Percentiles rank a stretch among this genome's conserved stretches.
These are phyloP conservation scores for Candida arabinofermentans DNA, from an alignment of 805 yeast genomes.

Conservation along the genomic window DNA sequence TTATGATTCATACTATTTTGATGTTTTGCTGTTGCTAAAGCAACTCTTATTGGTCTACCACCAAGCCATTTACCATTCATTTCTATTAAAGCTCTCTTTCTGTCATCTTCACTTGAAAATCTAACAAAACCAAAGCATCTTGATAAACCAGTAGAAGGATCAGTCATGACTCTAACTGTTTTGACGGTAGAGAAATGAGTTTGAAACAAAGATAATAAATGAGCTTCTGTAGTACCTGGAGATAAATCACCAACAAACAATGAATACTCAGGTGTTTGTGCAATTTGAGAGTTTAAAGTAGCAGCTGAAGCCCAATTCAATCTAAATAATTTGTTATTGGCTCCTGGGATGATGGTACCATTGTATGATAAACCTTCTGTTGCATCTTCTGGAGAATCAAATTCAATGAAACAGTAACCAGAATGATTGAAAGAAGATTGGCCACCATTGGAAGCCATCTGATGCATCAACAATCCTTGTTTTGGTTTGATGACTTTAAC, in stretches of 20 bases:
- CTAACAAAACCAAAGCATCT: slow-evolving; percentile 81
- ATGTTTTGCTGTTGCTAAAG: slow-evolving; percentile 72
- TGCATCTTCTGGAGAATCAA: slow-evolving; percentile 64
- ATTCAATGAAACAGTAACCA: slow-evolving; percentile 80
- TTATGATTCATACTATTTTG: slow-evolving; percentile 22
- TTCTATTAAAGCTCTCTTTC: slow-evolving; percentile 62
- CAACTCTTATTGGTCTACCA: slow-evolving; percentile 72
- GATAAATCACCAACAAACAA: slow-evolving; percentile 81
- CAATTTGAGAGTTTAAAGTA: slow-evolving; percentile 64
- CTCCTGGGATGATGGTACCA: slow-evolving; percentile 60
- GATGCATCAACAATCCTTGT: slow-evolving; percentile 33
- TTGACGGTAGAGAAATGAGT: slow-evolving; percentile 61
- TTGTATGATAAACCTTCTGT: slow-evolving; percentile 63
- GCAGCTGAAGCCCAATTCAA: slow-evolving; percentile 86
- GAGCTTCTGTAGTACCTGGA: slow-evolving; percentile 78
- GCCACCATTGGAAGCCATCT: slow-evolving; percentile 26
- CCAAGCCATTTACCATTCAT: slow-evolving; percentile 82
- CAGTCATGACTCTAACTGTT: slow-evolving; percentile 83
- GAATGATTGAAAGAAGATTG: slow-evolving; percentile 30
- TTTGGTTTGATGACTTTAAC: slow-evolving; percentile 62
- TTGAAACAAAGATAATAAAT: slow-evolving; percentile 67
- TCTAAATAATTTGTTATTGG: slow-evolving; percentile 57
- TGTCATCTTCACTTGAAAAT: slow-evolving; percentile 64
- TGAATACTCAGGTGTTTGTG: slow-evolving; percentile 72
- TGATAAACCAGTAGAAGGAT: slow-evolving; percentile 72